phyloP scores from a whole-genome alignment of 78 protist genomes.

The slime mould (Dictyostelium discoideum) region DNA sequence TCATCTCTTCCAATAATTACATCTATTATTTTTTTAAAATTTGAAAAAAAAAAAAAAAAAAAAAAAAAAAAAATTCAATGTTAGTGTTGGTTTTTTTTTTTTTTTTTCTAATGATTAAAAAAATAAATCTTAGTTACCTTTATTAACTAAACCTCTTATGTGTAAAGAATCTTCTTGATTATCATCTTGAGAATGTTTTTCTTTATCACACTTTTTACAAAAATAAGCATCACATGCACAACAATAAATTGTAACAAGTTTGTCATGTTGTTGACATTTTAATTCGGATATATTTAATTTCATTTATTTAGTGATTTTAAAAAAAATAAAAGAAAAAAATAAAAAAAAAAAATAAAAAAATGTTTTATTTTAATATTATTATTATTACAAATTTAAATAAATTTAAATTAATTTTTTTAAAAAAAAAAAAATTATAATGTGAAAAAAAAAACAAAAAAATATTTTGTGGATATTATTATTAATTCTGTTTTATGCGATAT shows the following conservation, averaged over 20 bases:
- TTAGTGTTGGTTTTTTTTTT: background rate
- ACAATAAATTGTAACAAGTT: conserved; percentile 33
- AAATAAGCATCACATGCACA: conserved; percentile 37
- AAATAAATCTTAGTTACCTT: too few relatives aligned
- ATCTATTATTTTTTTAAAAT: background rate
- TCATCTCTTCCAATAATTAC: background rate
- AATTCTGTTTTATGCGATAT: too few relatives aligned
- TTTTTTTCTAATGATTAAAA: background rate
- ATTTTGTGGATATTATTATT: too few relatives aligned
- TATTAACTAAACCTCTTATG: conserved; percentile 24
- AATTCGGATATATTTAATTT: background rate
- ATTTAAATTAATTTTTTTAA: background rate
- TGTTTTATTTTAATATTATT: background rate
- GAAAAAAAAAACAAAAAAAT: too few relatives aligned
- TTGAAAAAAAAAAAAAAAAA: too few relatives aligned
- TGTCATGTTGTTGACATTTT: conserved; percentile 14
- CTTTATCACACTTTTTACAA: conserved; percentile 56
- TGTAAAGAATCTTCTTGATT: background rate
- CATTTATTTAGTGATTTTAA: background rate
- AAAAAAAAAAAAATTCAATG: too few relatives aligned
- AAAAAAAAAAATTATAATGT: too few relatives aligned
- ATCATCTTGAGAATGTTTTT: background rate
- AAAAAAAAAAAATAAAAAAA: too few relatives aligned
- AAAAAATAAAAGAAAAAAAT: background rate
- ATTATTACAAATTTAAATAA: too few relatives aligned